phyloP scores from a whole-genome alignment of 1,284 basidiomycete species.

The Papiliotrema laurentii region DNA sequence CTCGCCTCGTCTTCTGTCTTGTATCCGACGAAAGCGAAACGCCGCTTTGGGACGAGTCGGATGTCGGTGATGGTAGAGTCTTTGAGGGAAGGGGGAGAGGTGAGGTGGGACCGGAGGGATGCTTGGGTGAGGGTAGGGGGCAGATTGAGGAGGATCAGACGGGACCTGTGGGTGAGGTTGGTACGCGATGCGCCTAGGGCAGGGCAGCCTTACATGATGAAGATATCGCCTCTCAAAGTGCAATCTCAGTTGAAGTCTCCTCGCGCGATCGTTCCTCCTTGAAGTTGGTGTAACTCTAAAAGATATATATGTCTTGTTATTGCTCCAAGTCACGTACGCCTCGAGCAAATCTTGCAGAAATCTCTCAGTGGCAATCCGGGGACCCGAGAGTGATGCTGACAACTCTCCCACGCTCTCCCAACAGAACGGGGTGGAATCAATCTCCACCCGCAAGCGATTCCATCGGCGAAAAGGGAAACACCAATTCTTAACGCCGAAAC shows the following conservation, averaged over 20 bases:
- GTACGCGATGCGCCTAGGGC: no score
- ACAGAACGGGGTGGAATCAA: neutral
- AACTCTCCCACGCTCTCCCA: constrained; percentile 9
- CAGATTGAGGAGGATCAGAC: constrained; percentile 85
- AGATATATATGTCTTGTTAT: constrained; percentile 4
- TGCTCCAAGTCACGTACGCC: constrained; percentile 4
- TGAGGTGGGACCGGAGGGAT: constrained; percentile 58
- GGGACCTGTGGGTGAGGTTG: constrained; percentile 56
- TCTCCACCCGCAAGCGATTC: neutral
- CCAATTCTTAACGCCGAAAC: neutral
- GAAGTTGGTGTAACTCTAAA: neutral
- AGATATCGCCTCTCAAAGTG: no score
- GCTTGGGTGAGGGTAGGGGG: constrained; percentile 59
- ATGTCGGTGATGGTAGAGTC: constrained; percentile 68
- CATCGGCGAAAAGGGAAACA: neutral
- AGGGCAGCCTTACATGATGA: no score
- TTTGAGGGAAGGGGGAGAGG: constrained; percentile 30
- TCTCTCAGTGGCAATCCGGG: constrained; percentile 3
- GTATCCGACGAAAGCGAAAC: constrained; percentile 92
- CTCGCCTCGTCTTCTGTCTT: constrained; percentile 72
- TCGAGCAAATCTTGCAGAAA: constrained; percentile 1
- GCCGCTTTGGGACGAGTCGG: constrained; percentile 73
- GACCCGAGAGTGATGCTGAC: neutral
- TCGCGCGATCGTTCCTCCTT: no score
- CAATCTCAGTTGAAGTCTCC: no score